A percentile compares a stretch with the other conserved stretches of the same genome.
Conservation (phyloP, 2,329 filamentous ascomycete genomes). For the Paradendryphiella salina region DNA sequence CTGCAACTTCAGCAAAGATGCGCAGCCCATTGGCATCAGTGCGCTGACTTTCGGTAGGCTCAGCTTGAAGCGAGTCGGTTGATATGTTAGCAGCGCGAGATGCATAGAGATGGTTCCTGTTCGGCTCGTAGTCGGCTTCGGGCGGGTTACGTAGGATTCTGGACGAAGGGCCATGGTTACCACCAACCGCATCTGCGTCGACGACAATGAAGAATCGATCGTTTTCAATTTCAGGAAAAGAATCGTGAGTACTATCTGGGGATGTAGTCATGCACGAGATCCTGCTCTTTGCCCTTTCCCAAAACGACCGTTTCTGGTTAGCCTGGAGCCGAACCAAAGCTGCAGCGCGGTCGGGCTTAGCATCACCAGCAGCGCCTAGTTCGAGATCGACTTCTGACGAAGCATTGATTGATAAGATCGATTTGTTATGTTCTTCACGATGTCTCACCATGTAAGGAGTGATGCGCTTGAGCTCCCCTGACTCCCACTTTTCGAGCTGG, state of each 20-base stretch:
- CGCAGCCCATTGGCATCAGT: not conserved
- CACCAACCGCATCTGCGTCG: not conserved
- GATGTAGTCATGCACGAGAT: not conserved
- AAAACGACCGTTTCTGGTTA: not conserved
- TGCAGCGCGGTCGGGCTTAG: not conserved
- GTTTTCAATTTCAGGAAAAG: not conserved
- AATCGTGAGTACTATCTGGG: not conserved
- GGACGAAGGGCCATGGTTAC: not conserved
- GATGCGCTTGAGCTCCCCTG: slow-evolving; percentile 13
- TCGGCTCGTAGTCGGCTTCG: not conserved
- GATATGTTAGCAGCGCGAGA: not conserved
- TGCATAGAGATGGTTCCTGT: not conserved
- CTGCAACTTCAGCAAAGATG: slow-evolving; percentile 5
- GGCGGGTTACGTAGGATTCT: not conserved
- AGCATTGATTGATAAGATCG: not conserved
- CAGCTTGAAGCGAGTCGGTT: not conserved
- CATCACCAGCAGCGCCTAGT: not conserved
- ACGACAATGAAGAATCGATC: slow-evolving; percentile 10
- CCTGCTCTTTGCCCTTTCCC: slow-evolving; percentile 5
- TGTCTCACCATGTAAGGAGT: slow-evolving; percentile 10
- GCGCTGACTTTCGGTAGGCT: not conserved
- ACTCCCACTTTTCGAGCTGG: slow-evolving; percentile 14
- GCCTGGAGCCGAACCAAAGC: not conserved
- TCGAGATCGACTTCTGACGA: slow-evolving; percentile 5
- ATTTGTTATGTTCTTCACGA: slow-evolving; percentile 2